A percentile compares a stretch with the other conserved stretches of the same genome.
phyloP scores from a whole-genome alignment of 192 early-diverging fungal genomes.

The Coemansia guatemalensis region DNA sequence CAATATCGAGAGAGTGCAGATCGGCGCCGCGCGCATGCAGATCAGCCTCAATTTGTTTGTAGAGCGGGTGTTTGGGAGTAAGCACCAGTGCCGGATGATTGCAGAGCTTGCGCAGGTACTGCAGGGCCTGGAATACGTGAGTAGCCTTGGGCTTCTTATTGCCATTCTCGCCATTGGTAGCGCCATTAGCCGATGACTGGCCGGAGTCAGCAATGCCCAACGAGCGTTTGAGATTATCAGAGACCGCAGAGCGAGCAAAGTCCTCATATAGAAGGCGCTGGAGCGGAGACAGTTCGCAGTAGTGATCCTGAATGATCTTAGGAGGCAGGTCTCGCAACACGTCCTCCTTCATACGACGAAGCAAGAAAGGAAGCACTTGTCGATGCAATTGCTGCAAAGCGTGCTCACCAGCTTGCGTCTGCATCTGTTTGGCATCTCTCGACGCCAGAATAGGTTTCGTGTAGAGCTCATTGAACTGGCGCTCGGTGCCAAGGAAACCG shows the following conservation, averaged over 20 bases:
- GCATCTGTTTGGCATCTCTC: slow-evolving; percentile 76
- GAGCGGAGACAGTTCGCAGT: slow-evolving; percentile 90
- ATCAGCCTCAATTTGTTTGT: slow-evolving; percentile 62
- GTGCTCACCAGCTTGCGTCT: slow-evolving; percentile 33
- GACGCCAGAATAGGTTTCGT: slow-evolving; percentile 89
- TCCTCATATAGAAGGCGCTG: slow-evolving; percentile 93
- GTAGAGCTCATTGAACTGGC: slow-evolving; percentile 92
- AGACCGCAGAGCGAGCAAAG: slow-evolving; percentile 69
- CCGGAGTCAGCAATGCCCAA: slow-evolving; percentile 17
- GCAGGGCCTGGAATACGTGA: slow-evolving; percentile 97
- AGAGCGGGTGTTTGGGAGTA: slow-evolving; percentile 86
- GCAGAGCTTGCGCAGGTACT: slow-evolving; percentile 92
- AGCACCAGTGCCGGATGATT: slow-evolving; percentile 95
- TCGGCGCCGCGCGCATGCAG: slow-evolving; percentile 55
- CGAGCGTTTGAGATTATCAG: slow-evolving; percentile 26
- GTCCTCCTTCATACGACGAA: slow-evolving; percentile 97
- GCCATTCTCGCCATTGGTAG: background rate
- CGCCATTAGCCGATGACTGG: background rate
- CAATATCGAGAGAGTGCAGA: slow-evolving; percentile 54
- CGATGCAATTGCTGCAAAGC: slow-evolving; percentile 94
- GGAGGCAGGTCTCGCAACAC: slow-evolving; percentile 95
- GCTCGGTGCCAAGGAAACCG: slow-evolving; percentile 92
- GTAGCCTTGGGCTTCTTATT: slow-evolving; percentile 50
- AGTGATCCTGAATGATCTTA: slow-evolving; percentile 99
- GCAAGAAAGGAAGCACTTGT: slow-evolving; percentile 93